These are phyloP conservation scores for Apiospora rasikravindrae DNA, from an alignment of 2,329 filamentous ascomycete species.

Conservation along the genomic window DNA sequence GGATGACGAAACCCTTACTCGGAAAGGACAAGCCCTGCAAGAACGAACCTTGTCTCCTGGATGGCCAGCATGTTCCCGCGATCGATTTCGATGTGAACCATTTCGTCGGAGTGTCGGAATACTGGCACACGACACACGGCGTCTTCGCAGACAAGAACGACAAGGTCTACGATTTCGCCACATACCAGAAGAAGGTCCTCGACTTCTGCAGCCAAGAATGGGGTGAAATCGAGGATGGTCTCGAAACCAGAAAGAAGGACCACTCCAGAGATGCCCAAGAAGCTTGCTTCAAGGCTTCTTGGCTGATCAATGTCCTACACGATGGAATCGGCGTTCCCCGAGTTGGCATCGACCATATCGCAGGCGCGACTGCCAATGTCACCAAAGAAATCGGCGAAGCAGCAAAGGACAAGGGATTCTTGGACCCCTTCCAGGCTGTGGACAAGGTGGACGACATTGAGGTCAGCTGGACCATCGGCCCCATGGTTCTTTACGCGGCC, in stretches of 20 bases:
- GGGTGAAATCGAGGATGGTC: slow-evolving; percentile 71
- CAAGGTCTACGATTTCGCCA: slow-evolving; percentile 86
- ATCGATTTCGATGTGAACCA: slow-evolving; percentile 98
- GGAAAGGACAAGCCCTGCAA: slow-evolving; percentile 87
- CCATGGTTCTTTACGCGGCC: slow-evolving; percentile 93
- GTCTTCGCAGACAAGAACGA: slow-evolving; percentile 83
- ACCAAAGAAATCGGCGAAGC: slow-evolving; percentile 73
- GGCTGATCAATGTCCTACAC: slow-evolving; percentile 96
- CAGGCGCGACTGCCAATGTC: slow-evolving; percentile 64
- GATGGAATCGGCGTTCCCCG: slow-evolving; percentile 94
- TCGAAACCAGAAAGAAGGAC: slow-evolving; percentile 72
- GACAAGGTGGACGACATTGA: slow-evolving; percentile 91
- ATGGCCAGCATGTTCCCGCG: slow-evolving; percentile 89
- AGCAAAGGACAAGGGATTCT: slow-evolving; percentile 74
- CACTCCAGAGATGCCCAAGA: slow-evolving; percentile 81
- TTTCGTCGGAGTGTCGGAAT: slow-evolving; percentile 96
- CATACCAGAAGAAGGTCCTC: slow-evolving; percentile 84
- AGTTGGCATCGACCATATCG: slow-evolving; percentile 73
- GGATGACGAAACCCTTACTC: slow-evolving; percentile 81
- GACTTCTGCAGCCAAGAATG: slow-evolving; percentile 87
- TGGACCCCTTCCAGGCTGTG: slow-evolving; percentile 89
- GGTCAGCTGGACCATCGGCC: slow-evolving; percentile 95
- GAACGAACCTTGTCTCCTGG: slow-evolving; percentile 84
- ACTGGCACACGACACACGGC: slow-evolving; percentile 98
- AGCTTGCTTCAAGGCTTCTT: slow-evolving; percentile 97